Conservation (phyloP, 2,329 filamentous ascomycete genomes). For the Septoria petroselini region DNA sequence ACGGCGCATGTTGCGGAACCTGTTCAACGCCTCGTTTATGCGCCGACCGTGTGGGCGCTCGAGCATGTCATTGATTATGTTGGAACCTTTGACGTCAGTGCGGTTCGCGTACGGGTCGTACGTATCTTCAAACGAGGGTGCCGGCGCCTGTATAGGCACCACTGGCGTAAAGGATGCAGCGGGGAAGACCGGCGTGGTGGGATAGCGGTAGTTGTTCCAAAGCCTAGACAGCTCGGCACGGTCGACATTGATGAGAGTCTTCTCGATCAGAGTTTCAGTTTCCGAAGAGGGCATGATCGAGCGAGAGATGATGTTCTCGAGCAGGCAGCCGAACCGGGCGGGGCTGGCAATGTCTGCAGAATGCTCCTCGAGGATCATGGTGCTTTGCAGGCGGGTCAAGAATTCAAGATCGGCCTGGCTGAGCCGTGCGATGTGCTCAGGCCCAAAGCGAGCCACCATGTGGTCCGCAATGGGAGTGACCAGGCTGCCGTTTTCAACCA, state of each 20-base stretch:
- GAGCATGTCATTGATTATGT: slow-evolving; percentile 82
- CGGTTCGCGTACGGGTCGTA: slow-evolving; percentile 88
- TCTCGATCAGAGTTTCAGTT: slow-evolving; percentile 57
- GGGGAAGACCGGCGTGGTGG: slow-evolving; percentile 45
- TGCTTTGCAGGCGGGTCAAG: slow-evolving; percentile 59
- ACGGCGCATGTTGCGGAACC: slow-evolving; percentile 90
- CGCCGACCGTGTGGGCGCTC: slow-evolving; percentile 71
- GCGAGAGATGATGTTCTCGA: slow-evolving; percentile 56
- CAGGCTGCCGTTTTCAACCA: slow-evolving; percentile 63
- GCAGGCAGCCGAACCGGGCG: slow-evolving; percentile 59
- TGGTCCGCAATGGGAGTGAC: slow-evolving; percentile 60
- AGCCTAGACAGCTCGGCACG: slow-evolving; percentile 48
- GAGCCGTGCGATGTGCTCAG: slow-evolving; percentile 58
- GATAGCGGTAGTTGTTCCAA: slow-evolving; percentile 59
- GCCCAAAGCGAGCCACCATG: slow-evolving; percentile 58
- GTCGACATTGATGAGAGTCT: slow-evolving; percentile 55
- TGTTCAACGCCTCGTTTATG: slow-evolving; percentile 74
- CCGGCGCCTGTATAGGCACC: slow-evolving; percentile 45
- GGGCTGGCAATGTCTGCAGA: slow-evolving; percentile 56
- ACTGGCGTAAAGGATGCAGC: slow-evolving; percentile 52
- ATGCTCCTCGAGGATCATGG: slow-evolving; percentile 47
- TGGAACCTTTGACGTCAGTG: slow-evolving; percentile 91
- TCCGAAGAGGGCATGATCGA: slow-evolving; percentile 54
- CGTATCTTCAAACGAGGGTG: slow-evolving; percentile 69
- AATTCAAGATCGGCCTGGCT: slow-evolving; percentile 54